Evolutionary conservation across 202 grass and related monocot species (phyloP), one percentile per base, ranked within the genome.

Genomic region (Saccharum hybrid): DNA sequence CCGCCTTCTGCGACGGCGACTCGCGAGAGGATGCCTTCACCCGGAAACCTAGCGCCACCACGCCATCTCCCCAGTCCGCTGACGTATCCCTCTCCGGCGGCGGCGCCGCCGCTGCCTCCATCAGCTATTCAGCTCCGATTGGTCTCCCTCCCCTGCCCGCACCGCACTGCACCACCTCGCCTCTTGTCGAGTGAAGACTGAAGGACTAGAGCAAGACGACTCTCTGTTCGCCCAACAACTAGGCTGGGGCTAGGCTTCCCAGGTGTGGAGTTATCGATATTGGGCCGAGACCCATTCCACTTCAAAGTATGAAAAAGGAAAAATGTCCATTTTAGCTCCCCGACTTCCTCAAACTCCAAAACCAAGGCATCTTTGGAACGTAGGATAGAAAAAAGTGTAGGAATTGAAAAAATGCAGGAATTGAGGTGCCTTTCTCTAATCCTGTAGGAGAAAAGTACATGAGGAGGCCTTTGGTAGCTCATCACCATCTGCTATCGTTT

Each of bases 1-100:
- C 62, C 70, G 95, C 88, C 85, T 94, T 97, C 85, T 97, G 95
- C 33, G 90, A 80, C 69, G 90, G 71, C 23, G 88, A 94, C 83
- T 98, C 92, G 28, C 92, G 95, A 12, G 95, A 98, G 51, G 80
- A 90, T 4, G 95, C 88, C 88, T 94, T 98, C 51, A 98, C 92
- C 71, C 92, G 85, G 88, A 82, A 98, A 10, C 86, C 28, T 80
- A 98, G 61, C 28, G 86, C 31, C 74, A 88, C 89, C 65, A 72
- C 79, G 8, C 90, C 83, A 13, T 92, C 88, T 33, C 92, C 91
- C 86, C 91, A 79, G 85, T 97, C 94, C 60, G 66, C 49, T 33
- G 83, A 54, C 18, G 45, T 57, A 43, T 89, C 78, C 82, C 77
- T 80, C 76, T 84, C 81, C 65, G 42, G 23, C 42, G 66, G 26